phyloP scores from a whole-genome alignment of 2,329 filamentous ascomycete genomes.

The Cytospora piceicola region DNA sequence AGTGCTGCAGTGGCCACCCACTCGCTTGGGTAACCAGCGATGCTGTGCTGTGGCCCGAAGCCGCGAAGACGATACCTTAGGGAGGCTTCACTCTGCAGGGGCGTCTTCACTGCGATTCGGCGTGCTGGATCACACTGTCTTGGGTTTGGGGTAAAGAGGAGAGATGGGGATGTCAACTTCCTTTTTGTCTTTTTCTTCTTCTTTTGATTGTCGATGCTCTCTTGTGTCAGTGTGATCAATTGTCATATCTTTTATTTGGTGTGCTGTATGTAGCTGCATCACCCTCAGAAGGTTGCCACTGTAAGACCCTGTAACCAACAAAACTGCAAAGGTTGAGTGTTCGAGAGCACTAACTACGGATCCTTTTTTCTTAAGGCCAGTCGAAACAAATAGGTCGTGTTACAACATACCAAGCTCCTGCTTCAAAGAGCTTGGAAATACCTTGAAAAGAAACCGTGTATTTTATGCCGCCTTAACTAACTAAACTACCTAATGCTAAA shows the following conservation, averaged over 20 bases:
- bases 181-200: constrained; percentile 41
- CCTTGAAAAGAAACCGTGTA: constrained; percentile 7
- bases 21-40: constrained; percentile 71
- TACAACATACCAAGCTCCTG: no score
- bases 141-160: constrained; percentile 60
- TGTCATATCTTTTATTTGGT: background rate
- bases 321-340: constrained; percentile 16
- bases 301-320: background rate
- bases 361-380: background rate
- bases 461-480: constrained; percentile 18
- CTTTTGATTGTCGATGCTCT: background rate
- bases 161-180: constrained; percentile 60
- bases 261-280: constrained; percentile 2
- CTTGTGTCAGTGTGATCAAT: background rate
- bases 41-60: constrained; percentile 64
- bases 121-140: constrained; percentile 68
- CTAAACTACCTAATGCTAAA: constrained; percentile 5
- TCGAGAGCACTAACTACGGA: constrained; percentile 7
- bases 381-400: background rate
- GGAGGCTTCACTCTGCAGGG: constrained; percentile 76
- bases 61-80: constrained; percentile 72
- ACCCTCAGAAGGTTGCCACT: background rate
- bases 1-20: constrained; percentile 68
- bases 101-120: constrained; percentile 71
- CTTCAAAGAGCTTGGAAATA: background rate